Base-by-base conservation (phyloP, 2,329 filamentous ascomycete species). In the Zalaria obscura region DNA sequence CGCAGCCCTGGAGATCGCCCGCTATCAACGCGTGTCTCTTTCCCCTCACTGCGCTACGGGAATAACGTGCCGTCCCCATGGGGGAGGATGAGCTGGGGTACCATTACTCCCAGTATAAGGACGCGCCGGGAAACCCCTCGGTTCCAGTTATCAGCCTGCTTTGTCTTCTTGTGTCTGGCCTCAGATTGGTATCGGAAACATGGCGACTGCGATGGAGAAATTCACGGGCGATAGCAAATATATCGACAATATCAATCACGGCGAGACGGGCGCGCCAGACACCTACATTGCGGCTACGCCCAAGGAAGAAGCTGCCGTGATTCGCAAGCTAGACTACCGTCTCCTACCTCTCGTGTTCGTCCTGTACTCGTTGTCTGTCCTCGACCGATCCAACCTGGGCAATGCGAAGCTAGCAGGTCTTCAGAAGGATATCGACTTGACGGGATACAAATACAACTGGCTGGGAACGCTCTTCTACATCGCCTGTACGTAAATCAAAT, bases 391-490 rank as follows among this genome's bases (percentile, higher is more conserved):
- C 9, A 54, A 52, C 35, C 49, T 52, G 4, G 48, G 45, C 8
- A 91, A 70, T 62, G 85, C 74, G 1, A 73, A 73, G 51, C 64
- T 77, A 26, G 72, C 68, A 9, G 71, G 72, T 5, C 58, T 78
- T 1, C 60, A 71, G 45, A 55, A 67, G 10, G 76, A 81, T 42
- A 62, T 76, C 10, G 42, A 64, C 8, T 57, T 76, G 18, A 45
- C 55, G n/a, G 61, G 63, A 7, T 55, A 62, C 8, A 53, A 58
- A 29, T 73, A 73, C 48, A 53, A 65, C 8, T 69, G 67, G 62
- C 62, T 73, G 6, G 53, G 70, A 31, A 73, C 68, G 0, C 64
- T 72, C 27, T 74, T 74, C 52, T 70, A 71, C 50, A 69, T 70
- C 31, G 58, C 64, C 2, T 70, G 69, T 49, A 61, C 29, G 29